These are phyloP conservation scores for Neofusicoccum sp. DNA, from an alignment of 2,329 filamentous ascomycete genomes.

Conservation along the genomic window DNA sequence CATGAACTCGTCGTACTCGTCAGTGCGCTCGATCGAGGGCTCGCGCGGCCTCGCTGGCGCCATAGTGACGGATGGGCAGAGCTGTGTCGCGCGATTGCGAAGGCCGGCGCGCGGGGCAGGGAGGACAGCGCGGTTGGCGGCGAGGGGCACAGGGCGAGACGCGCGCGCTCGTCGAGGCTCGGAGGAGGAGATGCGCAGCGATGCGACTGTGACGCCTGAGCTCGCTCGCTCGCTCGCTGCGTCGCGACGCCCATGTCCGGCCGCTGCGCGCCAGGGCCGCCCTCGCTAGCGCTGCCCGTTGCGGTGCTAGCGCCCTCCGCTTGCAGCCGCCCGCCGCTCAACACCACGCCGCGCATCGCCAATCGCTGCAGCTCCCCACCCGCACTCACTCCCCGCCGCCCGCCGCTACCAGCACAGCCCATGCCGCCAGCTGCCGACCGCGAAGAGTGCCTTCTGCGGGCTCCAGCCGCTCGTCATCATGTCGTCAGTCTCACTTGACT, in stretches of 20 bases:
- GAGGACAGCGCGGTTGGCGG: neutral
- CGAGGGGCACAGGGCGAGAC: constrained; percentile 17
- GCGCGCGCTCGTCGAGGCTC: constrained; percentile 19
- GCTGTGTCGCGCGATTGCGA: constrained; percentile 1
- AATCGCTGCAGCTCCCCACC: constrained; percentile 29
- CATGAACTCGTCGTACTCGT: constrained; percentile 80
- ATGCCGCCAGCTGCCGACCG: neutral
- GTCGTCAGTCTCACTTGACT: neutral
- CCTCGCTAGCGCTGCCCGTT: constrained; percentile 31
- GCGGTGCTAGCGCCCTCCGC: constrained; percentile 40
- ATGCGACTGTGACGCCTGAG: constrained; percentile 19
- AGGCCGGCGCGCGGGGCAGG: neutral
- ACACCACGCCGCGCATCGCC: constrained; percentile 26
- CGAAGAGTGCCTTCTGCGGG: neutral
- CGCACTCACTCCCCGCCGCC: constrained; percentile 7
- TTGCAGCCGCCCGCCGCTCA: constrained; percentile 12
- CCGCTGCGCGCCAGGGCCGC: constrained; percentile 8
- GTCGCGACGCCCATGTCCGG: constrained; percentile 14
- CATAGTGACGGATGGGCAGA: constrained; percentile 36
- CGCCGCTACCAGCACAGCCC: neutral
- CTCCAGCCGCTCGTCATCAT: neutral
- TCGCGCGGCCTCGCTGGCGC: constrained; percentile 48
- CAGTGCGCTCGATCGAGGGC: constrained; percentile 50
- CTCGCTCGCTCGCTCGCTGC: constrained; percentile 16
- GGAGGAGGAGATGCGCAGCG: constrained; percentile 16